A percentile compares a stretch with the other conserved stretches of the same genome.
Evolutionary conservation across 2,329 filamentous ascomycete genomes (phyloP).

Genomic region (Apiospora kogelbergensis): DNA sequence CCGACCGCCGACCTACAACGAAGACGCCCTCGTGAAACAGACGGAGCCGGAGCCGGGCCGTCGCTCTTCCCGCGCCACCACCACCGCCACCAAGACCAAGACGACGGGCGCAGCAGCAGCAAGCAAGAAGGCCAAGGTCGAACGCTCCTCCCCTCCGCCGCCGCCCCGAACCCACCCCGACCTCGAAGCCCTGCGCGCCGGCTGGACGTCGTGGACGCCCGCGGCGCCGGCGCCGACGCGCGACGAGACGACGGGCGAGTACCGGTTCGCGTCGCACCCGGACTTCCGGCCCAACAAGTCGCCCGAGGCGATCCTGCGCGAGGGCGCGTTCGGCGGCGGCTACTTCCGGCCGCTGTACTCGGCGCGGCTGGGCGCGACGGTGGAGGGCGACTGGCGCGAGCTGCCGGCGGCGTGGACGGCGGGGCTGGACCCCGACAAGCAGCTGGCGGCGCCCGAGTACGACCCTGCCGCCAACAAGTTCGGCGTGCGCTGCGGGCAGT

Average conservation of each 20-base stretch:
- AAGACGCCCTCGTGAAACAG: slow-evolving; percentile 27
- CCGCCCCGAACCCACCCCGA: slow-evolving; percentile 14
- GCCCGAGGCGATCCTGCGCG: slow-evolving; percentile 49
- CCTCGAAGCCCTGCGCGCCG: slow-evolving; percentile 24
- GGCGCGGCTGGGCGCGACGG: slow-evolving; percentile 37
- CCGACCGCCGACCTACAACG: slow-evolving; percentile 35
- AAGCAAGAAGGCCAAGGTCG: neutral
- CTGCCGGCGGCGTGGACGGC: slow-evolving; percentile 45
- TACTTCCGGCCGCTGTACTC: slow-evolving; percentile 51
- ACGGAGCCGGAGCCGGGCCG: slow-evolving; percentile 7
- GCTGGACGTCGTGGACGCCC: slow-evolving; percentile 45
- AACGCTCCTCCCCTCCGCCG: neutral
- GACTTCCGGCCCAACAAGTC: slow-evolving; percentile 53
- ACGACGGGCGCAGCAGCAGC: neutral
- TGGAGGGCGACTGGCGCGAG: slow-evolving; percentile 47
- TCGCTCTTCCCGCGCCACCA: neutral
- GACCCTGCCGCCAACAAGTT: slow-evolving; percentile 52
- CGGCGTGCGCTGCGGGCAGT: slow-evolving; percentile 51
- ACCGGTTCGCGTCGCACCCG: slow-evolving; percentile 45
- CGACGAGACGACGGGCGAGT: slow-evolving; percentile 40
- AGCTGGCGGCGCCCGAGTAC: slow-evolving; percentile 41
- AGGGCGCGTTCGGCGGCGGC: slow-evolving; percentile 52
- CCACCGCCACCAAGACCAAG: neutral
- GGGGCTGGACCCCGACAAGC: slow-evolving; percentile 24
- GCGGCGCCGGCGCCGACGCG: slow-evolving; percentile 39